Evolutionary conservation across 2,329 filamentous ascomycete genomes (phyloP).

Genomic region (Cucurbitaria berberidis): DNA sequence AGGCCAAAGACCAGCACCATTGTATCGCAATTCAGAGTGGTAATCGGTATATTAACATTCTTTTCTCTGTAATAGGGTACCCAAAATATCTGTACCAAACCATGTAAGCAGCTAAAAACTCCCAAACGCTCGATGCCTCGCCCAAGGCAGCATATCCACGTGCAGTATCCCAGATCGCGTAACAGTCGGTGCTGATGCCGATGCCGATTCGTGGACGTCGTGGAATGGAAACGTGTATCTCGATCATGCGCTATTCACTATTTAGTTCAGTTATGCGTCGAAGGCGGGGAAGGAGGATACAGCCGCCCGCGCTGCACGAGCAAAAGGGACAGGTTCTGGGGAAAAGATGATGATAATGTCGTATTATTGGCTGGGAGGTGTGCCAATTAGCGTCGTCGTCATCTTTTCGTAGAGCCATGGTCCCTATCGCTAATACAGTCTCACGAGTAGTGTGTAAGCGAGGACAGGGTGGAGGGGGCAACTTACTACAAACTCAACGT

Average conservation of each 20-base stretch:
- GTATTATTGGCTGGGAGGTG: conserved; percentile 19
- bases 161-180: conserved; percentile 3
- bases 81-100: neutral
- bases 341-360: neutral
- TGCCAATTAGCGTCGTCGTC: conserved; percentile 21
- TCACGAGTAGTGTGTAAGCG: conserved; percentile 10
- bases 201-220: conserved; percentile 5
- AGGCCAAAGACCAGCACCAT: neutral
- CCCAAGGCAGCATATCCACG: neutral
- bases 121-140: conserved; percentile 10
- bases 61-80: conserved; percentile 7
- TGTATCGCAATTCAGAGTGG: neutral
- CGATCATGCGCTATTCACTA: conserved; percentile 32
- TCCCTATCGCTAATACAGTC: conserved; percentile 13
- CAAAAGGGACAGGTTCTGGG: neutral
- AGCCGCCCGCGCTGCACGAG: neutral
- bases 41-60: conserved; percentile 7
- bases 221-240: neutral
- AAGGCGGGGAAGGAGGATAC: neutral
- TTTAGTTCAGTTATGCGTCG: conserved; percentile 26
- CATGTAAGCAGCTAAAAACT: conserved; percentile 5
- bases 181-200: conserved; percentile 3
- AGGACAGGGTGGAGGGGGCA: conserved; percentile 4
- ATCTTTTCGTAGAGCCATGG: conserved; percentile 3
- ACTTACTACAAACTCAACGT: conserved; percentile 79